Percentiles rank a stretch among this genome's conserved stretches.
These are phyloP conservation scores for Claviceps paspali DNA, from an alignment of 2,329 filamentous ascomycete species.

Conservation along the genomic window DNA sequence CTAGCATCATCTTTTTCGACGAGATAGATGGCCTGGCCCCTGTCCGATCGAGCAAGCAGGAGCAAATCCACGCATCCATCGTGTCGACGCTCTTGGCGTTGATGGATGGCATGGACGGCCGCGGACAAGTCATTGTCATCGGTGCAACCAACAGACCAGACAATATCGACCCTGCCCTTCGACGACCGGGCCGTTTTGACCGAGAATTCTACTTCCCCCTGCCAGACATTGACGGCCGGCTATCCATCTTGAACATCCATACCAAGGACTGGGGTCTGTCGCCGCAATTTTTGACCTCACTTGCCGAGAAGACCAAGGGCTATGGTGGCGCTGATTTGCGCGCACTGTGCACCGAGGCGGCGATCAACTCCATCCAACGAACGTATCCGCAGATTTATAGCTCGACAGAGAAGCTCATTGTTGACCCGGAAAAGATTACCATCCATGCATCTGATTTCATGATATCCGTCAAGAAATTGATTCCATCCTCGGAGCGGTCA, in stretches of 20 bases:
- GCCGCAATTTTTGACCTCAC: constrained; percentile 61
- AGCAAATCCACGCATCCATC: constrained; percentile 96
- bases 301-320: constrained; percentile 83
- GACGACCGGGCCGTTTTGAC: constrained; percentile 87
- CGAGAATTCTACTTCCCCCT: constrained; percentile 96
- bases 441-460: constrained; percentile 93
- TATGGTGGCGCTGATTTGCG: constrained; percentile 93
- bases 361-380: constrained; percentile 86
- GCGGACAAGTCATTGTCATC: constrained; percentile 95
- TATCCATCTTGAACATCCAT: constrained; percentile 85
- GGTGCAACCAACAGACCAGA: constrained; percentile 96
- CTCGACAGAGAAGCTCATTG: constrained; percentile 76
- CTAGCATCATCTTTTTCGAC: constrained; percentile 98
- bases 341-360: constrained; percentile 88
- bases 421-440: constrained; percentile 70
- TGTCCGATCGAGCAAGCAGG: constrained; percentile 92
- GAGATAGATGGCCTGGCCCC: constrained; percentile 96
- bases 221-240: constrained; percentile 64
- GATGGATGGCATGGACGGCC: constrained; percentile 98
- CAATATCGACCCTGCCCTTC: constrained; percentile 89
- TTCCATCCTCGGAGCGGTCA: constrained; percentile 86
- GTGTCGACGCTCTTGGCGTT: constrained; percentile 84
- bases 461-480: constrained; percentile 89
- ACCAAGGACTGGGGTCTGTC: constrained; percentile 85
- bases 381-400: constrained; percentile 94